These are phyloP conservation scores for Geum urbanum DNA, from an alignment of 306 rosid species.

Conservation along the genomic window DNA sequence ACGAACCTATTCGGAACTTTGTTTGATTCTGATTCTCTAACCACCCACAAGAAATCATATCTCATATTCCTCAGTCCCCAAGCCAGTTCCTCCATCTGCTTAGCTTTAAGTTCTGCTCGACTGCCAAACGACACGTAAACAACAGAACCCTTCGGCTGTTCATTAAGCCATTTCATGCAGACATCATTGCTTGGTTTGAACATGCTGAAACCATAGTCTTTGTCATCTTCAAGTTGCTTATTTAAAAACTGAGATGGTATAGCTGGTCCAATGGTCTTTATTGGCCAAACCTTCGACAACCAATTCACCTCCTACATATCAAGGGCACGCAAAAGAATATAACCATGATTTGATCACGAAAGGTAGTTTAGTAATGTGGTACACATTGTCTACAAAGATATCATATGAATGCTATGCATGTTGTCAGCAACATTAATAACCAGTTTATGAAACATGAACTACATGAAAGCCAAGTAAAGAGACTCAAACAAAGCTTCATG, in stretches of 20 bases:
- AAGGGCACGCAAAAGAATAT: neutral
- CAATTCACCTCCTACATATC: conserved; percentile 12
- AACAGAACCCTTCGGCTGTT: conserved; percentile 9
- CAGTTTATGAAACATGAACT: neutral
- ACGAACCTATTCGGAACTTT: conserved; percentile 29
- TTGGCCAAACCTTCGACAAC: conserved; percentile 5
- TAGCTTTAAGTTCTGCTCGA: neutral
- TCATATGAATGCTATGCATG: neutral
- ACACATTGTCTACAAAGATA: neutral
- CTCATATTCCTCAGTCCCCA: conserved; percentile 13
- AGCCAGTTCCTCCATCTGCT: conserved; percentile 31
- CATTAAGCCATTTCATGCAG: conserved; percentile 23
- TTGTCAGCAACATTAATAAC: neutral
- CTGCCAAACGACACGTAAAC: conserved; percentile 36
- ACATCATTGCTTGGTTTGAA: neutral
- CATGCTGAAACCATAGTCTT: conserved; percentile 11
- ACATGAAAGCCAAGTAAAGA: neutral
- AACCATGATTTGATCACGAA: neutral
- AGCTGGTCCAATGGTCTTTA: conserved; percentile 27
- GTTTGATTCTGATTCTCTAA: conserved; percentile 19
- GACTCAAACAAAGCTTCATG: neutral
- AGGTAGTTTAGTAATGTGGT: neutral
- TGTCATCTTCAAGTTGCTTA: conserved; percentile 11
- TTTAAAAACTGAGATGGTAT: conserved; percentile 19
- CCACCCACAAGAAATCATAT: conserved; percentile 31